Base-by-base conservation (phyloP, 2,329 filamentous ascomycete species). In the Amesomyces nigricolor region DNA sequence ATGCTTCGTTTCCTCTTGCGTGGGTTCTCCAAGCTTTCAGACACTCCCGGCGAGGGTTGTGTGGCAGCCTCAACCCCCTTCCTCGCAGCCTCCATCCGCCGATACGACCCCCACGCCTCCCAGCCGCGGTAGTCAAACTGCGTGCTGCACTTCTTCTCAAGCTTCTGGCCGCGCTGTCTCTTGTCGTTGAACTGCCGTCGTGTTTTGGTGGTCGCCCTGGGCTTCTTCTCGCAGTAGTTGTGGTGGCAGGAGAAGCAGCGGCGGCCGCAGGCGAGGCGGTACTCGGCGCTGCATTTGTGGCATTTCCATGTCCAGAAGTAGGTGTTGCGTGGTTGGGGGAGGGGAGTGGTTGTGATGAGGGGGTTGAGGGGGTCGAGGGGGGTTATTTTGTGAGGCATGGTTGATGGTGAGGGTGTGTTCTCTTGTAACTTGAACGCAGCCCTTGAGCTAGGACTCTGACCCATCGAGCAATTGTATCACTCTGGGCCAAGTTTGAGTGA, bases 181-280 rank as follows among this genome's bases (percentile, higher is more conserved):
- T 14, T 40, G 19, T 13, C 13, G 37, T 13, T 60, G 55, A 17
- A 47, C 47, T 3, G 56, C n/a, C 26, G 63, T 17, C 65, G 62
- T 22, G 63, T 66, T 26, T 26, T 26, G 22, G 22, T 26, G 22
- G 22, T 26, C 6, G 22, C 22, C 22, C 22, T 26, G 22, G 2
- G 22, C 2, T 26, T 26, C 22, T 4, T 6, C 22, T 26, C 22
- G 63, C 73, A 74, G 57, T 70, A 66, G 30, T 47, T 48, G 64
- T 73, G 71, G 52, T 64, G 63, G 66, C 73, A 73, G 39, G 68
- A 63, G 45, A 76, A 68, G 50, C 75, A 72, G 19, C 69, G 65
- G 9, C 69, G 67, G 44, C 72, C 74, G 56, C 61, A 65, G 47
- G 61, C 58, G 6, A 72, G 55, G 42, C 56, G 62, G 61, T 68